Base-by-base conservation (phyloP, 495 filamentous ascomycete species). In the Talaromyces nanjingensis region DNA sequence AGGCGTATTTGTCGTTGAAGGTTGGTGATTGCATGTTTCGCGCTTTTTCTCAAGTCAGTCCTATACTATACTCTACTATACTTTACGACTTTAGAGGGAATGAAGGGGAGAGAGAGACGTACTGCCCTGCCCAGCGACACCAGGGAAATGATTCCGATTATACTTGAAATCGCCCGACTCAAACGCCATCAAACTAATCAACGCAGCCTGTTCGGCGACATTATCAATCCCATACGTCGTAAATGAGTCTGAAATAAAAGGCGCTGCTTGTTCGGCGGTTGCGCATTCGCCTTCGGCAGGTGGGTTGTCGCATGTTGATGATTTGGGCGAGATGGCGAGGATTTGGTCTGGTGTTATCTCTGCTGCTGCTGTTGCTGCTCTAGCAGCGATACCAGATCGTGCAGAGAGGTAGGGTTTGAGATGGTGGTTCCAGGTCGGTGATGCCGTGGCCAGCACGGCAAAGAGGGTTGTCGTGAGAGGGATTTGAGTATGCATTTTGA, bases 1-100 rank as follows among this genome's bases (percentile, higher is more conserved):
- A 58, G 8, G 86, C 90, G 71, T 92, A 96, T 71, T 81, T 52
- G 6, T 79, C 65, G 74, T 90, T 87, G 76, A 71, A 89, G 8
- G 72, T 61, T 16, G 80, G 74, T 62, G 76, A 80, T 79, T 91
- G 87, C 91, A 94, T 92, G 71, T 91, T 91, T 24, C 87, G 82
- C 0, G 91, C 71, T 77, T 47, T 64, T 56, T 53, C 3, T 42
- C 22, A 62, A 29, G 59, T 47, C 24, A 45, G 37, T 20, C 6
- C 5, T 33, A 34, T 33, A 9, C 14, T 12, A 31, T 53, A 52
- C 60, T 24, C n/a, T 33, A 31, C 24, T 37, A 47, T 52, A 47
- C 22, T n/a, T 3, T 63, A 11, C 52, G 24, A 24, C 22, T 24
- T 24, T 52, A n/a, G 33, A 42, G 54, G 53, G 31, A 57, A 22